Percentiles rank a stretch among this genome's conserved stretches.
Conservation (phyloP, 2,329 filamentous ascomycete species). For the Ambrosiella xylebori region DNA sequence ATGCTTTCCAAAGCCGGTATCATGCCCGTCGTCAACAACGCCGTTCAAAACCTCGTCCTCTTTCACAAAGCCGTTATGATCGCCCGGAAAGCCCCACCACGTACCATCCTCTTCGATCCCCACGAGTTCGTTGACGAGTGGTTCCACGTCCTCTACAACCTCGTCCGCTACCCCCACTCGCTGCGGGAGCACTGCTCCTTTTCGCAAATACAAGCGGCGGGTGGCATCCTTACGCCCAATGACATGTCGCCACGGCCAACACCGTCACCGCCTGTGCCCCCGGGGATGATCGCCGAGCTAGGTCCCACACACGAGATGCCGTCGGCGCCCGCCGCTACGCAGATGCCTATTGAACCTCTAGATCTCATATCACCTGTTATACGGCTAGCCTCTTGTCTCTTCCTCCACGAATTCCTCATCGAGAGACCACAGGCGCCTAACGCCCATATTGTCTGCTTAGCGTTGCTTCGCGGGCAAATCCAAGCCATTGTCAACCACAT, state of each 20-base stretch:
- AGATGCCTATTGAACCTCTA: not conserved
- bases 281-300: not conserved
- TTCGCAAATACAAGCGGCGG: constrained; percentile 7
- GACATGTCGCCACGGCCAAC: not conserved
- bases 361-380: constrained; percentile 9
- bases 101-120: constrained; percentile 9
- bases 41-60: constrained; percentile 8
- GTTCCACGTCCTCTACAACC: constrained; percentile 8
- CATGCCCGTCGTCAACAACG: constrained; percentile 6
- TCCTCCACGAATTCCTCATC: constrained; percentile 10
- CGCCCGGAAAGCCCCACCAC: constrained; percentile 5
- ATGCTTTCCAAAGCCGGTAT: constrained; percentile 5
- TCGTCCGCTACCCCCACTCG: constrained; percentile 10
- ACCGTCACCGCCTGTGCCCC: not conserved
- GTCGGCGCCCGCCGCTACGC: not conserved
- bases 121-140: constrained; percentile 11
- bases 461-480: constrained; percentile 8
- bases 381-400: constrained; percentile 5
- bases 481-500: constrained; percentile 12
- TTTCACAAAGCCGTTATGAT: constrained; percentile 7
- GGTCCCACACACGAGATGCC: not conserved
- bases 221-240: constrained; percentile 5
- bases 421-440: constrained; percentile 10
- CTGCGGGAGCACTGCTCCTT: constrained; percentile 10
- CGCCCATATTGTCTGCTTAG: constrained; percentile 2